Conservation (phyloP, 148 eudicot species). For the Arbutus unedo region DNA sequence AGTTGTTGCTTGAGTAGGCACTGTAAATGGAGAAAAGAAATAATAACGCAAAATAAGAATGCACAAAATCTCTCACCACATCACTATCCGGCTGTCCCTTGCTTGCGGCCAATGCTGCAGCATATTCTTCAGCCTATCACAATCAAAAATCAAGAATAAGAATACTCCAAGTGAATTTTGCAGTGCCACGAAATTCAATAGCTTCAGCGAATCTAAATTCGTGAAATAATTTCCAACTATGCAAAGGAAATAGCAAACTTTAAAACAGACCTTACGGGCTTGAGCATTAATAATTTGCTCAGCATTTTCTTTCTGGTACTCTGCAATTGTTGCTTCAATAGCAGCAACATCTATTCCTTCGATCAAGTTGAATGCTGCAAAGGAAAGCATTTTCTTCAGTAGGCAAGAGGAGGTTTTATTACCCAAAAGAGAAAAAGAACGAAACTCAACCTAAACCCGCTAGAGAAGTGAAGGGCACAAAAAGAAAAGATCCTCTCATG, state of each 20-base stretch:
- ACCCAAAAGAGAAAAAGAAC: background rate
- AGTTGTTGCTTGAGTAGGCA: too few relatives aligned
- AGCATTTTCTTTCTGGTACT: constrained; percentile 77
- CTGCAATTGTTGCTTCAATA: constrained; percentile 71
- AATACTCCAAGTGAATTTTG: background rate
- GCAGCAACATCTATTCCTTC: constrained; percentile 80
- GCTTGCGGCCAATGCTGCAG: constrained; percentile 86
- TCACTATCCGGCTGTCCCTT: constrained; percentile 62
- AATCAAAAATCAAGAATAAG: background rate
- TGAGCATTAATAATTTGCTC: constrained; percentile 85
- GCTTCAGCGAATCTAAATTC: background rate
- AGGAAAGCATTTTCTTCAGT: constrained; percentile 10
- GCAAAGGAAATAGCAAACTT: background rate
- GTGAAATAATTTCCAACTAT: background rate
- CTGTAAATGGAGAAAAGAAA: too few relatives aligned
- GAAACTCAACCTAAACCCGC: too few relatives aligned
- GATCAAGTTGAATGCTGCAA: constrained; percentile 65
- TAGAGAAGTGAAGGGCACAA: too few relatives aligned
- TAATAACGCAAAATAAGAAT: too few relatives aligned
- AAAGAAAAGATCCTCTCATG: too few relatives aligned
- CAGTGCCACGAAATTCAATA: background rate
- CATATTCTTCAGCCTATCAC: constrained; percentile 73
- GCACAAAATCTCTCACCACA: constrained; percentile 44
- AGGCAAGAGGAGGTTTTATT: background rate
- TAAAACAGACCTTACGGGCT: constrained; percentile 71